These are phyloP conservation scores for Leishmania amazonensis DNA, from an alignment of 208 protist species.

Conservation along the genomic window DNA sequence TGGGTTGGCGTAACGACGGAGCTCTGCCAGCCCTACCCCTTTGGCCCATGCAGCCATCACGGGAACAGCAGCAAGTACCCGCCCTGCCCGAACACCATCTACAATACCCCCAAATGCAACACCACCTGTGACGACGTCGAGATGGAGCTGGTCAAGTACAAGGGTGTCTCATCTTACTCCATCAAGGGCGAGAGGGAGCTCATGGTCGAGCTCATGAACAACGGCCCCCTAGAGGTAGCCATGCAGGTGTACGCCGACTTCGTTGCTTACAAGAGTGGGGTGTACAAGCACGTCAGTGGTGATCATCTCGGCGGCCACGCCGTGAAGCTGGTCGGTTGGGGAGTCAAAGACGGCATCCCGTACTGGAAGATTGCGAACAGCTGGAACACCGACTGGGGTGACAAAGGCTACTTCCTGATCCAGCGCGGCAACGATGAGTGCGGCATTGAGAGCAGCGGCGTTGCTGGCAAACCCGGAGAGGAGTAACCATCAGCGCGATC, in stretches of 20 bases:
- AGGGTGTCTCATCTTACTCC: conserved; percentile 48
- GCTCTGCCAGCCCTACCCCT: conserved; percentile 86
- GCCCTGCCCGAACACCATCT: conserved; percentile 58
- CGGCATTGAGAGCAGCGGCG: conserved; percentile 71
- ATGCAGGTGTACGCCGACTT: conserved; percentile 94
- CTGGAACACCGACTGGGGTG: conserved; percentile 90
- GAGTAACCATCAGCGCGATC: conserved; percentile 2
- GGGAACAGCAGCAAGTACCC: conserved; percentile 57
- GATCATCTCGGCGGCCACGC: conserved; percentile 80
- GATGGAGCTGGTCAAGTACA: conserved; percentile 49
- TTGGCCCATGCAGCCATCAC: conserved; percentile 79
- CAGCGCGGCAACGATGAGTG: conserved; percentile 76
- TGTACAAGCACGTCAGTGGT: conserved; percentile 87
- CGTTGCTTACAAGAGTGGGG: conserved; percentile 85
- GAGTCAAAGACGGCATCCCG: conserved; percentile 53
- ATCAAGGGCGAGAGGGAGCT: conserved; percentile 65
- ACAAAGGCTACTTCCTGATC: conserved; percentile 88
- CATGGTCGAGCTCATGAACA: conserved; percentile 82
- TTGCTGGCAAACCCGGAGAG: conserved; percentile 43
- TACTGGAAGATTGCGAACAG: conserved; percentile 95
- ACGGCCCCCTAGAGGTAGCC: conserved; percentile 89
- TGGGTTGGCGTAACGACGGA: conserved; percentile 67
- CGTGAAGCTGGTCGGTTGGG: conserved; percentile 90
- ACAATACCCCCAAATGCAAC: conserved; percentile 82
- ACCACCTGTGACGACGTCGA: conserved; percentile 44